Percentiles rank a stretch among this genome's conserved stretches.
These are phyloP conservation scores for Xerocomellus intermedius DNA, from an alignment of 768 basidiomycete species.

Conservation along the genomic window DNA sequence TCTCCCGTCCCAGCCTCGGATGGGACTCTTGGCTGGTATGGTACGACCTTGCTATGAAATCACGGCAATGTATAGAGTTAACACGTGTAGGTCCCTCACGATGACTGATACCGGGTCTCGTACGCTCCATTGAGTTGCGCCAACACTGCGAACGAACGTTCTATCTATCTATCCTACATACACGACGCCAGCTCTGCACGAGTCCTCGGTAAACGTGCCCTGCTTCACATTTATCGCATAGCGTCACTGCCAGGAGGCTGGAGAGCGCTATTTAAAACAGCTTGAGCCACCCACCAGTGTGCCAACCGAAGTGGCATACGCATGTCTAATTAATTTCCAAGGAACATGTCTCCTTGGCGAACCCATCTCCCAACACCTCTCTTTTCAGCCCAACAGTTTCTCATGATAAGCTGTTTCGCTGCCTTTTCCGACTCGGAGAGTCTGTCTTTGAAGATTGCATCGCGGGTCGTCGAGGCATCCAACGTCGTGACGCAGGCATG, in stretches of 20 bases:
- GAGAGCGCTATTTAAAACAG: conserved; percentile 1
- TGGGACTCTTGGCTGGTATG: neutral
- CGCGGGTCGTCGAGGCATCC: conserved; percentile 15
- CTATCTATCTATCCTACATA: conserved; percentile 18
- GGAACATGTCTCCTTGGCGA: conserved; percentile 26
- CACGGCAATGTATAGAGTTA: conserved; percentile 6
- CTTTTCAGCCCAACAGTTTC: conserved; percentile 29
- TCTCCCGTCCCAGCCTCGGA: neutral
- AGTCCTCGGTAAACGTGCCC: neutral
- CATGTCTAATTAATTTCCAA: conserved; percentile 28
- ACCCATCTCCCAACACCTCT: conserved; percentile 21
- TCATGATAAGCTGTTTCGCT: conserved; percentile 24
- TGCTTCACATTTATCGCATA: neutral
- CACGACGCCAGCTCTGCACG: conserved; percentile 2
- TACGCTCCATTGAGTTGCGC: conserved; percentile 7
- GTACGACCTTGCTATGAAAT: conserved; percentile 8
- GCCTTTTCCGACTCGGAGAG: conserved; percentile 21
- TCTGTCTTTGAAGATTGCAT: conserved; percentile 23
- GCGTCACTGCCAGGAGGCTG: neutral
- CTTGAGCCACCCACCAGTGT: conserved; percentile 3
- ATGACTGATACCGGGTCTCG: neutral
- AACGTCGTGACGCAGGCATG: conserved; percentile 42
- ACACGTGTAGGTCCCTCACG: conserved; percentile 23
- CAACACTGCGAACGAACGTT: conserved; percentile 13
- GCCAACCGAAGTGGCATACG: conserved; percentile 17